Evolutionary conservation across 768 basidiomycete species (phyloP).

Genomic region (Russula ochroleuca): DNA sequence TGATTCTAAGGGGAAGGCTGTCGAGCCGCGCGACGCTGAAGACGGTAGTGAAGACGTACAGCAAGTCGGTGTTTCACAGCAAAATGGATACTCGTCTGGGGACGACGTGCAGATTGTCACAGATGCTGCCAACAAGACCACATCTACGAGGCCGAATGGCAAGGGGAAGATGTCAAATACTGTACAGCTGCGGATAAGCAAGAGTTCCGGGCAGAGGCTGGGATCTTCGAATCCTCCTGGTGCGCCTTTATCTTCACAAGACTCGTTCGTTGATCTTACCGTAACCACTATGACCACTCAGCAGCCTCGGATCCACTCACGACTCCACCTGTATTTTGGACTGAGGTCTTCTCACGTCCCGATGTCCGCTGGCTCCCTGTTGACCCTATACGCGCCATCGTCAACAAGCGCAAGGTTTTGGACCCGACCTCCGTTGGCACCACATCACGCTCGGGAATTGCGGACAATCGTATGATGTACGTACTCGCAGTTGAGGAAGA

Average conservation of each 20-base stretch:
- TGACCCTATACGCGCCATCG: slow-evolving; percentile 76
- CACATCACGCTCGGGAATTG: slow-evolving; percentile 29
- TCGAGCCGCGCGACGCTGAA: slow-evolving; percentile 34
- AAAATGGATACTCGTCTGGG: slow-evolving; percentile 34
- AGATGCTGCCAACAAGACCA: slow-evolving; percentile 27
- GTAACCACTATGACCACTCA: neutral
- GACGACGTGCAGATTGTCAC: slow-evolving; percentile 43
- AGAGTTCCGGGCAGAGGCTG: slow-evolving; percentile 46
- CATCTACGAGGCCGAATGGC: slow-evolving; percentile 38
- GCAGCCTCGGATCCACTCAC: slow-evolving; percentile 50
- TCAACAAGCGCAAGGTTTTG: slow-evolving; percentile 77
- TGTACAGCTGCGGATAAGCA: slow-evolving; percentile 56
- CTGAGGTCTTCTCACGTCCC: slow-evolving; percentile 90
- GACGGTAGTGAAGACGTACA: slow-evolving; percentile 41
- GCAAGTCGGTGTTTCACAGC: slow-evolving; percentile 33
- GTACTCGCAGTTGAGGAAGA: slow-evolving; percentile 95
- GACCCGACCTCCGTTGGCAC: slow-evolving; percentile 48
- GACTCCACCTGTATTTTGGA: slow-evolving; percentile 91
- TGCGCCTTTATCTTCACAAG: slow-evolving; percentile 5
- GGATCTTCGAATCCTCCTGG: slow-evolving; percentile 29
- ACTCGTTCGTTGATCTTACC: neutral
- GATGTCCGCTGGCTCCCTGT: slow-evolving; percentile 91
- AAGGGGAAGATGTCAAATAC: slow-evolving; percentile 57
- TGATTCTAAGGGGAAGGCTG: slow-evolving; percentile 35
- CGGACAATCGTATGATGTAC: slow-evolving; percentile 86